A percentile compares a stretch with the other conserved stretches of the same genome.
Conservation (phyloP, 192 early-diverging fungal species). For the Mortierella antarctica region DNA sequence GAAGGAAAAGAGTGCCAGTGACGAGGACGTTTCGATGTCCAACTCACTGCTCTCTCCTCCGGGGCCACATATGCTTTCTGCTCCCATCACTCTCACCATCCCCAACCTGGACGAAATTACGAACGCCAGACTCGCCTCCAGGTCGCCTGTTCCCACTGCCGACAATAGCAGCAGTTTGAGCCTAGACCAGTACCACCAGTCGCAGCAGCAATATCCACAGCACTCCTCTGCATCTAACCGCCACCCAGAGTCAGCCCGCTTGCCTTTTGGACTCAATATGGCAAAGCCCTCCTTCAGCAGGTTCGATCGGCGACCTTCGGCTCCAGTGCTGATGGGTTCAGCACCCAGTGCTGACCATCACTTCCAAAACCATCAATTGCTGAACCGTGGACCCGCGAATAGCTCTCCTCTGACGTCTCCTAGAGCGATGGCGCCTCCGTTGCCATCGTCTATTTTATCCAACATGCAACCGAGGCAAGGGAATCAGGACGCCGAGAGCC, state of each 20-base stretch:
- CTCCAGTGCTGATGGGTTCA: slow-evolving; percentile 38
- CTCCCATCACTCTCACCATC: slow-evolving; percentile 40
- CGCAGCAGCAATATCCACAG: slow-evolving; percentile 19
- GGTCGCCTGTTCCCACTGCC: slow-evolving; percentile 23
- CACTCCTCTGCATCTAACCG: slow-evolving; percentile 9
- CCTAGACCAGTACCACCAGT: slow-evolving; percentile 6
- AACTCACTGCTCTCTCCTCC: slow-evolving; percentile 7
- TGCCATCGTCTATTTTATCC: slow-evolving; percentile 24
- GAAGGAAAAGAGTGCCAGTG: slow-evolving; percentile 46
- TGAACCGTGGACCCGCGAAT: slow-evolving; percentile 9
- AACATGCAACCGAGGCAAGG: slow-evolving; percentile 35
- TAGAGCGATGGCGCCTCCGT: slow-evolving; percentile 19
- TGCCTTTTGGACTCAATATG: slow-evolving; percentile 49
- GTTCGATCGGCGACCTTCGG: slow-evolving; percentile 39
- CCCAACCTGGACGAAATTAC: slow-evolving; percentile 44
- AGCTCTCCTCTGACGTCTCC: slow-evolving; percentile 38
- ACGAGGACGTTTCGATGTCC: slow-evolving; percentile 33
- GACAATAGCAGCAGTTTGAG: not conserved
- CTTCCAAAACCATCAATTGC: slow-evolving; percentile 17
- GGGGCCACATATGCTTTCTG: slow-evolving; percentile 14
- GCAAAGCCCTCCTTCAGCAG: slow-evolving; percentile 23
- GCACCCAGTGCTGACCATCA: slow-evolving; percentile 25
- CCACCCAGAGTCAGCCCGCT: slow-evolving; percentile 9
- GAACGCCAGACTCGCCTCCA: slow-evolving; percentile 36
- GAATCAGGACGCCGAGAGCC: slow-evolving; percentile 16